These are phyloP conservation scores for Euphorbia corollata DNA, from an alignment of 441 rosid species.

Conservation along the genomic window DNA sequence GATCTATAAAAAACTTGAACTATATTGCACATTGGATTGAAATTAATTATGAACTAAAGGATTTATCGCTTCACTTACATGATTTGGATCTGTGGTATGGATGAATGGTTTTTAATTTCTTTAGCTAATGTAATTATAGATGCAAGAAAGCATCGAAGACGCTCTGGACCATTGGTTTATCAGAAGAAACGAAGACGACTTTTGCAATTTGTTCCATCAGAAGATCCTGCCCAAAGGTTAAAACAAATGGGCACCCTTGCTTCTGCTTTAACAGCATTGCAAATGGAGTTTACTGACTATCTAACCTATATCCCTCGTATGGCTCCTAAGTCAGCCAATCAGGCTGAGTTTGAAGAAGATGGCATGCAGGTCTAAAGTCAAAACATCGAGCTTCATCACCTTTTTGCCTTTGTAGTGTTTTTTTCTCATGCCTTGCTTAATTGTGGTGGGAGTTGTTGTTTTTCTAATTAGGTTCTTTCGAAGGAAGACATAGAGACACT, in stretches of 20 bases:
- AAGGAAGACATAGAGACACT: conserved; percentile 70
- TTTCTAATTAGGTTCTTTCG: conserved; percentile 43
- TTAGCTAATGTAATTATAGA: conserved; percentile 26
- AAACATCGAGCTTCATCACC: background rate
- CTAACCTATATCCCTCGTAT: conserved; percentile 50
- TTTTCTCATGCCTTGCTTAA: conserved; percentile 6
- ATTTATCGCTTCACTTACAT: background rate
- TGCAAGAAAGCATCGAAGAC: conserved; percentile 49
- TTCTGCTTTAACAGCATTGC: conserved; percentile 57
- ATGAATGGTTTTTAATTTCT: conserved; percentile 13
- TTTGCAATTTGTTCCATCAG: conserved; percentile 59
- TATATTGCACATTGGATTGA: background rate
- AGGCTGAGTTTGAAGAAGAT: conserved; percentile 58
- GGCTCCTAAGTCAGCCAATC: conserved; percentile 70
- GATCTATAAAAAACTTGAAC: background rate
- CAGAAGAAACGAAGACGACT: conserved; percentile 66
- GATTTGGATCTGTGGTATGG: conserved; percentile 9
- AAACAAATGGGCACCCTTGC: conserved; percentile 71
- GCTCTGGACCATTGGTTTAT: conserved; percentile 50
- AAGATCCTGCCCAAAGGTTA: conserved; percentile 47
- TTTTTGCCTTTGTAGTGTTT: background rate
- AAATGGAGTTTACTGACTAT: conserved; percentile 58
- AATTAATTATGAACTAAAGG: background rate
- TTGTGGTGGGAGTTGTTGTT: conserved; percentile 7
- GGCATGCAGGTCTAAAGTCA: conserved; percentile 66